phyloP scores from a whole-genome alignment of 176 grass and related monocot species.

The Chrysopogon serrulatus region DNA sequence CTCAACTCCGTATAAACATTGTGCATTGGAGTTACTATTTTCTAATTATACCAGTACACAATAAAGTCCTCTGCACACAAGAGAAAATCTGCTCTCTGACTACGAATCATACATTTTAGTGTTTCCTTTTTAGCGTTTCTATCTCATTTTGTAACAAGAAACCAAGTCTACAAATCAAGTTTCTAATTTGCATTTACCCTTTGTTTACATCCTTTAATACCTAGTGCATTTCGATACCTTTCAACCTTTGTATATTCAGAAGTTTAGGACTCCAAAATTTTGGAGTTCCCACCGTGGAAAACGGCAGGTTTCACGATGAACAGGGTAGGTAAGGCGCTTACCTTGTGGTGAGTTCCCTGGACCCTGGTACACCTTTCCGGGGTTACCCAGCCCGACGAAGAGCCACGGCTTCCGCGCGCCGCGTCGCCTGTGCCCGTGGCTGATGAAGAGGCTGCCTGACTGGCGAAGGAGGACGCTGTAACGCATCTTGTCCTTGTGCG shows the following conservation, averaged over 20 bases:
- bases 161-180: not conserved
- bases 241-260: not conserved
- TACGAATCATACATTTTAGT: no score
- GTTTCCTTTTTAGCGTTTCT: not conserved
- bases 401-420: constrained; percentile 70
- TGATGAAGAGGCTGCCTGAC: constrained; percentile 38
- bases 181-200: not conserved
- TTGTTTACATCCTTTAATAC: not conserved
- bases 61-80: not conserved
- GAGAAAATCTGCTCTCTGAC: not conserved
- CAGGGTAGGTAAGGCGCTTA: constrained; percentile 20
- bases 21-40: not conserved
- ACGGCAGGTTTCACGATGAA: not conserved
- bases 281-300: not conserved
- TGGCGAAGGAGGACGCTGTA: constrained; percentile 8
- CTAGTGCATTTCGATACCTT: not conserved
- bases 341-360: constrained; percentile 89
- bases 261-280: not conserved
- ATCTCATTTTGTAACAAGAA: not conserved
- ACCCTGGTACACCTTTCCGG: constrained; percentile 85
- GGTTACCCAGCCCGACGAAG: constrained; percentile 88
- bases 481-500: constrained; percentile 15
- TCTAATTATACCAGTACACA: not conserved
- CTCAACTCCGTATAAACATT: constrained; percentile 1
- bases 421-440: constrained; percentile 23